phyloP scores from a whole-genome alignment of 192 early-diverging fungal genomes.

The Coemansia furcata region DNA sequence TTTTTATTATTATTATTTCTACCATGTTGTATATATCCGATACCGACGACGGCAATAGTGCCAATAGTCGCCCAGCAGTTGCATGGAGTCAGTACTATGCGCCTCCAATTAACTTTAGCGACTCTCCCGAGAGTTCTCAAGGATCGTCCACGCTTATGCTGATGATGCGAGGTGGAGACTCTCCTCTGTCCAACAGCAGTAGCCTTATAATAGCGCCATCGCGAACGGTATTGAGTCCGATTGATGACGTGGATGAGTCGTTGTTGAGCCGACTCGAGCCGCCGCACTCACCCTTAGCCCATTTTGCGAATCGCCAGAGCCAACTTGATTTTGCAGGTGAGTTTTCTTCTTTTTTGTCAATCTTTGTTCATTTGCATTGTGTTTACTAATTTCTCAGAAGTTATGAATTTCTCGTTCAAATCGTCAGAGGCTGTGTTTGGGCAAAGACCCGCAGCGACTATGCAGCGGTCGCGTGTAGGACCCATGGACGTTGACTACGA shows the following conservation, averaged over 20 bases:
- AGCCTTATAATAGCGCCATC: conserved; percentile 40
- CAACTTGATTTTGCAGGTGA: neutral
- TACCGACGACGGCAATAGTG: neutral
- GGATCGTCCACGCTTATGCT: conserved; percentile 16
- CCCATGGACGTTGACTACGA: conserved; percentile 48
- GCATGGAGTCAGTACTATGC: neutral
- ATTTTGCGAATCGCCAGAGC: neutral
- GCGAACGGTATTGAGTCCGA: neutral
- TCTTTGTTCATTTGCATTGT: neutral
- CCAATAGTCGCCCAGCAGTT: neutral
- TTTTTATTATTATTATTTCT: neutral
- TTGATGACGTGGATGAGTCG: conserved; percentile 30
- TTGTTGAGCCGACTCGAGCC: conserved; percentile 5
- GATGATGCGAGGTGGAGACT: conserved; percentile 1
- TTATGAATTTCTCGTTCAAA: conserved; percentile 42
- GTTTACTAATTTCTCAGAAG: neutral
- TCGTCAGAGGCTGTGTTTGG: conserved; percentile 21
- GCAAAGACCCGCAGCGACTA: neutral
- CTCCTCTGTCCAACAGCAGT: conserved; percentile 11
- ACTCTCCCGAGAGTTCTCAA: conserved; percentile 14
- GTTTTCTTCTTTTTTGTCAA: neutral
- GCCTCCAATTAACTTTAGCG: neutral
- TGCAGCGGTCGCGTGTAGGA: conserved; percentile 19
- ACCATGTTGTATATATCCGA: conserved; percentile 22
- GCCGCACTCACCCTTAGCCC: neutral